These are phyloP conservation scores for Kwoniella sp. DNA, from an alignment of 768 basidiomycete species.

Conservation along the genomic window DNA sequence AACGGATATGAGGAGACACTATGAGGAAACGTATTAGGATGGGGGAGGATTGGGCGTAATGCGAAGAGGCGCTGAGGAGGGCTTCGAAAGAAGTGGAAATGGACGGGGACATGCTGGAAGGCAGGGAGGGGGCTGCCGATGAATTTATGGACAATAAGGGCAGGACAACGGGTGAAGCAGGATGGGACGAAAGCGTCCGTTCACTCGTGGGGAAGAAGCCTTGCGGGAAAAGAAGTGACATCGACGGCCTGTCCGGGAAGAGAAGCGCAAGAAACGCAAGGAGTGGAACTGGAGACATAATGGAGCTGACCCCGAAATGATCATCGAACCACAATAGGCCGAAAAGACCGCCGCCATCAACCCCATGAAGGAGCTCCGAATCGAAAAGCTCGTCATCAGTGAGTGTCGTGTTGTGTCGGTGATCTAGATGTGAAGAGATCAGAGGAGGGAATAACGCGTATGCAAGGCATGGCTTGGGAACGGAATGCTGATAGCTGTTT, in stretches of 20 bases:
- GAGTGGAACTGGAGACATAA: no score
- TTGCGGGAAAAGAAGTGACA: neutral
- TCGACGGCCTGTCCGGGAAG: neutral
- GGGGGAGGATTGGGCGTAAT: neutral
- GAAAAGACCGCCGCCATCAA: slow-evolving; percentile 62
- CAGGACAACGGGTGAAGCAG: no score
- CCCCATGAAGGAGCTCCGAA: slow-evolving; percentile 92
- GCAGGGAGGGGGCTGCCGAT: no score
- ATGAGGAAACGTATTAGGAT: neutral
- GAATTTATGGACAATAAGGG: no score
- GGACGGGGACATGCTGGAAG: neutral
- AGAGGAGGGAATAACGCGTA: no score
- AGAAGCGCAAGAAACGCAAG: no score
- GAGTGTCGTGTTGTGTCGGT: slow-evolving; percentile 58
- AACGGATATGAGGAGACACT: neutral
- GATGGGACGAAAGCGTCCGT: no score
- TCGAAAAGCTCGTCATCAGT: slow-evolving; percentile 99
- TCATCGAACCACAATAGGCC: slow-evolving; percentile 49
- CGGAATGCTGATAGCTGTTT: neutral
- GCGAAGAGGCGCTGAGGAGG: neutral
- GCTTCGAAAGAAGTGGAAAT: neutral
- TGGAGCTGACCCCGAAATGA: slow-evolving; percentile 12
- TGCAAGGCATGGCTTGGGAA: no score
- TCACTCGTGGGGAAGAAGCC: no score
- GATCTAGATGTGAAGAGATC: no score